Base-by-base conservation (phyloP, 371 early-diverging fungal species). In the Lichtheimia hyalospora region DNA sequence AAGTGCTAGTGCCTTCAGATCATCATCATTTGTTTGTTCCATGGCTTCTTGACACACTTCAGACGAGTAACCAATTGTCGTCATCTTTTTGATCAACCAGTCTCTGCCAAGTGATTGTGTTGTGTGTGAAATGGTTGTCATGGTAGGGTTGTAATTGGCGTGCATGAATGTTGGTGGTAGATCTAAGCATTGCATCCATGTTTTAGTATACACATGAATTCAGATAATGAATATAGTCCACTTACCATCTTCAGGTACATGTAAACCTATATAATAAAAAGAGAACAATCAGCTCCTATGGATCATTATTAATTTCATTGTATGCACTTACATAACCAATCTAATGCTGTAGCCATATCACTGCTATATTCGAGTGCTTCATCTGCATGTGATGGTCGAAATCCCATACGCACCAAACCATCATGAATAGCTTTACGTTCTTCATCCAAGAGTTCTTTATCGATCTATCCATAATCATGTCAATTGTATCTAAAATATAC, bases 241-340 rank as follows among this genome's bases (percentile, higher is more conserved):
- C 16, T 53, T 72, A 81, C 81, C 81, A 68, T 92, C 93, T 62
- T 95, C 95, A 27, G 95, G 94, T 10, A 95, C 91, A 69, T 95
- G 90, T 25, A 93, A 62, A 59, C 86, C 86, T 85, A 67, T 24
- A n/a, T 3, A 46, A 67, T 24, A n/a, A 1, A 46, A 21, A 14
- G 43, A 54, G 14, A 23, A 54, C 10, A 23, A 54, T 28, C 4
- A 16, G 40, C 24, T 34, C 41, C 18, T 12, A 16, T 46, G 46
- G 7, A 18, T 21, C 16, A 16, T 46, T 16, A n/a, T 21, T 6
- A 6, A 46, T 46, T 7, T 21, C 46, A 8, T 46, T 46, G 18
- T 18, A n/a, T 21, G 18, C 2, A 72, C 83, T 74, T 80, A 83
- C 91, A 90, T n/a, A 95, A 77, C 95, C 95, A 95, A 58, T 94